Evolutionary conservation across 2,329 filamentous ascomycete species (phyloP), one percentile per base, ranked within the genome.

Genomic region (Lasiodiplodia citricola): DNA sequence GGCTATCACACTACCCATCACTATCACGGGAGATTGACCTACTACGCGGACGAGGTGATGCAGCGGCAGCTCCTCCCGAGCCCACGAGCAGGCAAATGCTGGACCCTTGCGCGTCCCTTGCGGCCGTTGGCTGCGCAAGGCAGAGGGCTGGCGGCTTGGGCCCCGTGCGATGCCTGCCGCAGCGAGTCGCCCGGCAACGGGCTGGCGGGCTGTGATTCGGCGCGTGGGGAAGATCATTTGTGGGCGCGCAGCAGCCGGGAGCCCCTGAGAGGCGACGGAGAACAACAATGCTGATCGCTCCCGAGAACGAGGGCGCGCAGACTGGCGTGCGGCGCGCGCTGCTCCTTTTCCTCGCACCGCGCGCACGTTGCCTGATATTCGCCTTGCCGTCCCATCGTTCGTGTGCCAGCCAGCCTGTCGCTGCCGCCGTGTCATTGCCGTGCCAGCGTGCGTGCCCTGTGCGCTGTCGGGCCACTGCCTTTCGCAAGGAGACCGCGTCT

Each of bases 351-450:
- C 35, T 47, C 60, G 21, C 54, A 62, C 37, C 41, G 57, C 57
- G 57, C 23, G 57, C 57, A 50, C 57, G 57, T 62, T 62, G 57
- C 38, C 41, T 62, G 57, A 62, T 62, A 62, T 55, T 11, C 63
- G 35, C 63, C 31, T n/a, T 55, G 35, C 50, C 63, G 41, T 66
- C 35, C 28, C 47, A 23, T 52, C 47, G 28, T n/a, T 35, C 23
- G 50, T 44, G 52, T 57, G 31, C 31, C 31, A 35, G 31, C 35
- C n/a, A 56, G 51, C 14, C 51, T 66, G 52, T 52, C 38, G 38
- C 60, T 64, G 47, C 60, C 60, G 60, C 60, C 51, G 60, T 64
- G 51, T 54, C 60, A 63, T 63, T 47, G 60, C 47, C 60, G 60
- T 25, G 28, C 47, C 47, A 63, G 58, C 28, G 23, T 35, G 44